A percentile compares a stretch with the other conserved stretches of the same genome.
Evolutionary conservation across 1,284 basidiomycete genomes (phyloP).

Genomic region (Cryptococcus sp.): DNA sequence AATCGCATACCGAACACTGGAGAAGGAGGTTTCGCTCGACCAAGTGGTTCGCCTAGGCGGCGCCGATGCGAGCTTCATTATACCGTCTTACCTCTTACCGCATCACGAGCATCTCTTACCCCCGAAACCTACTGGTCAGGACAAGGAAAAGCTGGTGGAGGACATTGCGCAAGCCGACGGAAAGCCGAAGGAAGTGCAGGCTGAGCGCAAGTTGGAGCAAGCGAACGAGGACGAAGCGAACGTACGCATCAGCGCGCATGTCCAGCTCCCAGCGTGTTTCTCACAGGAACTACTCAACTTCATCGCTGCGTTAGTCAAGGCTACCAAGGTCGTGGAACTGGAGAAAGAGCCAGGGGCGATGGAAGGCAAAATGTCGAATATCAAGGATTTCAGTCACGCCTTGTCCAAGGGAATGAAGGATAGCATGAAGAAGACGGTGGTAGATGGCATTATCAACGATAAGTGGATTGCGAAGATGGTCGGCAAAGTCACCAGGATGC

Average conservation of each 20-base stretch:
- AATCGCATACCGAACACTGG: constrained; percentile 17
- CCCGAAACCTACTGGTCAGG: constrained; percentile 5
- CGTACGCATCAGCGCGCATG: constrained; percentile 20
- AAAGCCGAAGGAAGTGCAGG: constrained; percentile 18
- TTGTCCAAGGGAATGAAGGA: constrained; percentile 26
- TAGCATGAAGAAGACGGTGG: constrained; percentile 24
- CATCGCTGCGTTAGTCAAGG: constrained; percentile 26
- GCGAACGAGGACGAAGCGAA: constrained; percentile 24
- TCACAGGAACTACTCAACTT: constrained; percentile 29
- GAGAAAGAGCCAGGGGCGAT: constrained; percentile 21
- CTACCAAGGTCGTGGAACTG: constrained; percentile 26
- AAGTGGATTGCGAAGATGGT: constrained; percentile 34
- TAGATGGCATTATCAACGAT: constrained; percentile 25
- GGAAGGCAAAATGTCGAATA: constrained; percentile 17
- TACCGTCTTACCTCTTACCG: constrained; percentile 24
- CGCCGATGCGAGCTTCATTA: constrained; percentile 23
- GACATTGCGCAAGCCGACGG: constrained; percentile 17
- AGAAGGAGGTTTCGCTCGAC: background rate
- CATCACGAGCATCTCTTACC: constrained; percentile 28
- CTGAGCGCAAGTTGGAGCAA: constrained; percentile 17
- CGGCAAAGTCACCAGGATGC: constrained; percentile 19
- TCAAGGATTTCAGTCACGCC: constrained; percentile 25
- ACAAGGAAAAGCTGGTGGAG: constrained; percentile 11
- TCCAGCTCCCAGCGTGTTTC: constrained; percentile 21
- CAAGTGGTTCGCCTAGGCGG: constrained; percentile 21